Percentiles rank a stretch among this genome's conserved stretches.
phyloP scores from a whole-genome alignment of 148 eudicot genomes.

The Arctostaphylos glauca region DNA sequence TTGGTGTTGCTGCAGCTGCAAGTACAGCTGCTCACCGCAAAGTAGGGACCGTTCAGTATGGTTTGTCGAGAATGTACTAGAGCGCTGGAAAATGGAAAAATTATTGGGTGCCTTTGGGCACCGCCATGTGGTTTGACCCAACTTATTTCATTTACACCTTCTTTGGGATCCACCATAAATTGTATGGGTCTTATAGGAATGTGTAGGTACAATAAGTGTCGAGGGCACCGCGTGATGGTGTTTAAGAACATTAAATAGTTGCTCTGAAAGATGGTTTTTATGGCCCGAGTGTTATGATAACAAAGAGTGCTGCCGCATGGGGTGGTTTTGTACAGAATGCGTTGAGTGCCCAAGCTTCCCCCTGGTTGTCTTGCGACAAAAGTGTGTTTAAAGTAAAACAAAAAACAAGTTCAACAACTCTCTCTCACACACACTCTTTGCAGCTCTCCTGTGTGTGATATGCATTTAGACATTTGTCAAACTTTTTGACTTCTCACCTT shows the following conservation, averaged over 20 bases:
- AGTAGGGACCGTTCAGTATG: slow-evolving; percentile 31
- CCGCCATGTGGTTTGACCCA: too few relatives aligned
- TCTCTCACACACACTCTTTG: background rate
- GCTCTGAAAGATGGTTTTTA: background rate
- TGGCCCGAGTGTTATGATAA: background rate
- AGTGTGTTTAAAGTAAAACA: background rate
- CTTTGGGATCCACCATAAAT: too few relatives aligned
- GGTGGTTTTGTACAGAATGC: slow-evolving; percentile 12
- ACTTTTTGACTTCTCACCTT: too few relatives aligned
- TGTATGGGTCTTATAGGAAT: too few relatives aligned
- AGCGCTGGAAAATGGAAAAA: background rate
- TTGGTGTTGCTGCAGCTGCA: slow-evolving; percentile 27
- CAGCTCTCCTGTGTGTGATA: background rate
- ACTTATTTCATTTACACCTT: too few relatives aligned
- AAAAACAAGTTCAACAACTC: background rate
- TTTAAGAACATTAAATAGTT: too few relatives aligned
- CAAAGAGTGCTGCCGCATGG: background rate
- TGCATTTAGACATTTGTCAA: too few relatives aligned
- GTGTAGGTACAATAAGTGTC: too few relatives aligned
- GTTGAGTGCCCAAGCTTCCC: background rate
- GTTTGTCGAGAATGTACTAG: slow-evolving; percentile 38
- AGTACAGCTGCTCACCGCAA: slow-evolving; percentile 31
- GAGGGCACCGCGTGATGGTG: too few relatives aligned
- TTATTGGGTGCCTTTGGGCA: too few relatives aligned
- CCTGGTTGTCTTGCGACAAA: background rate